phyloP scores from a whole-genome alignment of 2,329 filamentous ascomycete species.

The Beauveria medogensis region DNA sequence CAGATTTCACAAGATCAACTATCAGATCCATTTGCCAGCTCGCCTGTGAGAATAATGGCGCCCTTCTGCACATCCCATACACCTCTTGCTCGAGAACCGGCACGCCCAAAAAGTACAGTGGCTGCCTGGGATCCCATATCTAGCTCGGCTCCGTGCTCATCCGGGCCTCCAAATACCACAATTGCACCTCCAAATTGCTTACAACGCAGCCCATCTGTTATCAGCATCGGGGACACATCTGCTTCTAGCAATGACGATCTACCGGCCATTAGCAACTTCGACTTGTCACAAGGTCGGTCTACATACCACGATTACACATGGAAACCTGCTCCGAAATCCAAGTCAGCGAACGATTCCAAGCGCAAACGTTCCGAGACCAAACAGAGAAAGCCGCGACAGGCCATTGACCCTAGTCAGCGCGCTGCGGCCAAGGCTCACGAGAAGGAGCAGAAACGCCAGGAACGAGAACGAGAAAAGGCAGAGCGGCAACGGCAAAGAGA shows the following conservation, averaged over 20 bases:
- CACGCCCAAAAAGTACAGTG: not conserved
- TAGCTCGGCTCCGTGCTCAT: slow-evolving; percentile 37
- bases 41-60: not conserved
- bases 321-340: slow-evolving; percentile 16
- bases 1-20: not conserved
- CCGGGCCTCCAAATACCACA: slow-evolving; percentile 13
- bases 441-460: slow-evolving; percentile 45
- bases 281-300: slow-evolving; percentile 19
- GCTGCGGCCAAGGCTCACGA: slow-evolving; percentile 43
- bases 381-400: not conserved
- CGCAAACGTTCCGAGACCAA: not conserved
- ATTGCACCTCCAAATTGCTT: slow-evolving; percentile 24
- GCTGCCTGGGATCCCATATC: slow-evolving; percentile 43
- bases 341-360: slow-evolving; percentile 19
- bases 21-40: slow-evolving; percentile 12
- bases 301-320: not conserved
- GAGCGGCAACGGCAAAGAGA: slow-evolving; percentile 56
- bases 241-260: slow-evolving; percentile 41
- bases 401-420: slow-evolving; percentile 24
- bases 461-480: slow-evolving; percentile 53
- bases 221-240: slow-evolving; percentile 29
- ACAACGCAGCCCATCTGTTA: slow-evolving; percentile 19
- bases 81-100: not conserved
- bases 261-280: slow-evolving; percentile 37
- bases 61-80: not conserved